Evolutionary conservation across 1,284 basidiomycete genomes (phyloP).

Genomic region (Papiliotrema flavescens): DNA sequence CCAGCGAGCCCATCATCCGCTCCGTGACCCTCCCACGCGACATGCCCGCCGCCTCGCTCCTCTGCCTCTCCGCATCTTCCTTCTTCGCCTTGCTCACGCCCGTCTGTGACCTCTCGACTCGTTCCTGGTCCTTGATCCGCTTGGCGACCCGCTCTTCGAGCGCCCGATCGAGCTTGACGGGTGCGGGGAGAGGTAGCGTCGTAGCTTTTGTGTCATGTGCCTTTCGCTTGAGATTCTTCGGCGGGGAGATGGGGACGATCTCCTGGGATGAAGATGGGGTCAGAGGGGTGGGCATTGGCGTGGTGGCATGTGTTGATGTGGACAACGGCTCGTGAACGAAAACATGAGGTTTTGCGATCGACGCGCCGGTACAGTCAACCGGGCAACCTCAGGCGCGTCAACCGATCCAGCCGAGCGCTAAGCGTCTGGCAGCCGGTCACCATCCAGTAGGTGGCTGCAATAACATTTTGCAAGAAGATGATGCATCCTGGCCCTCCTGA

Average conservation of each 20-base stretch:
- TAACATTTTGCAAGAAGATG: too few species aligned
- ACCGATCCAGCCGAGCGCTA: too few species aligned
- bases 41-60: conserved; percentile 10
- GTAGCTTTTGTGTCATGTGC: background rate
- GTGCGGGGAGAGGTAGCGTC: conserved; percentile 9
- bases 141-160: conserved; percentile 7
- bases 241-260: conserved; percentile 37
- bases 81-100: conserved; percentile 19
- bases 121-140: conserved; percentile 7
- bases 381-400: background rate
- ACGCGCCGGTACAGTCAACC: conserved; percentile 3
- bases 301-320: background rate
- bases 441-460: too few species aligned
- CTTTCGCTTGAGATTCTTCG: background rate
- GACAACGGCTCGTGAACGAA: background rate
- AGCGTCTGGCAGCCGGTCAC: too few species aligned
- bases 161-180: conserved; percentile 6
- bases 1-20: conserved; percentile 36
- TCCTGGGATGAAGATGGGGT: conserved; percentile 36
- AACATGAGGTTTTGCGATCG: background rate
- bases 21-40: conserved; percentile 23
- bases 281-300: conserved; percentile 23
- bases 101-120: conserved; percentile 7
- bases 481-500: too few species aligned
- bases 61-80: conserved; percentile 10